phyloP scores from a whole-genome alignment of 345 rosid genomes.

The Syzygium jambos region DNA sequence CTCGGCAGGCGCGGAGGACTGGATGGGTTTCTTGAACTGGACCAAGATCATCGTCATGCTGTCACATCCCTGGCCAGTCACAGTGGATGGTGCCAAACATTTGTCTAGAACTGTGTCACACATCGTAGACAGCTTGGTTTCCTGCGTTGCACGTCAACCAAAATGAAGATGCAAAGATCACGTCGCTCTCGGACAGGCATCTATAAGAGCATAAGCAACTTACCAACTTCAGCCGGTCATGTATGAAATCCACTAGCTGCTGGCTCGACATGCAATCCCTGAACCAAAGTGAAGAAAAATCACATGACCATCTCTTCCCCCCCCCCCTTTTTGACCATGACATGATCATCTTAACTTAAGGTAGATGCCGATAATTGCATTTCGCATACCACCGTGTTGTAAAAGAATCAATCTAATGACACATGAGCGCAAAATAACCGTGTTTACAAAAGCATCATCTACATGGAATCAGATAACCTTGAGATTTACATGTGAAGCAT shows the following conservation, averaged over 20 bases:
- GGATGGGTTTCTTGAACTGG: slow-evolving; percentile 52
- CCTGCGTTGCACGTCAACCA: slow-evolving; percentile 26
- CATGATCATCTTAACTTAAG: not conserved
- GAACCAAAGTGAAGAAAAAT: slow-evolving; percentile 13
- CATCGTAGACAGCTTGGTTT: slow-evolving; percentile 62
- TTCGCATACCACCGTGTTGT: not conserved
- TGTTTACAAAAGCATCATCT: not conserved
- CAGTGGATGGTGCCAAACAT: slow-evolving; percentile 79
- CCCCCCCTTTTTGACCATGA: not conserved
- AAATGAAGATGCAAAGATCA: not conserved
- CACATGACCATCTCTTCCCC: not conserved
- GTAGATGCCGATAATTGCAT: not conserved
- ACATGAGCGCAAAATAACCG: not conserved
- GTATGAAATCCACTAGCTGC: slow-evolving; percentile 83
- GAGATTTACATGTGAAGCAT: not conserved
- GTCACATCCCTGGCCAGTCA: slow-evolving; percentile 90
- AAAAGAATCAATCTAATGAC: not conserved
- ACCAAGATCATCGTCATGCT: slow-evolving; percentile 94
- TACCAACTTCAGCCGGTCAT: slow-evolving; percentile 61
- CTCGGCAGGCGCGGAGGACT: not conserved
- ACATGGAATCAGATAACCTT: not conserved
- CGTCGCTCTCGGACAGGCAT: not conserved
- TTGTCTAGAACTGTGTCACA: slow-evolving; percentile 79
- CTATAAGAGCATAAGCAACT: not conserved
- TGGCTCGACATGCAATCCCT: slow-evolving; percentile 97